Evolutionary conservation across 441 rosid genomes (phyloP).

Genomic region (Hypseocharis bilobata): DNA sequence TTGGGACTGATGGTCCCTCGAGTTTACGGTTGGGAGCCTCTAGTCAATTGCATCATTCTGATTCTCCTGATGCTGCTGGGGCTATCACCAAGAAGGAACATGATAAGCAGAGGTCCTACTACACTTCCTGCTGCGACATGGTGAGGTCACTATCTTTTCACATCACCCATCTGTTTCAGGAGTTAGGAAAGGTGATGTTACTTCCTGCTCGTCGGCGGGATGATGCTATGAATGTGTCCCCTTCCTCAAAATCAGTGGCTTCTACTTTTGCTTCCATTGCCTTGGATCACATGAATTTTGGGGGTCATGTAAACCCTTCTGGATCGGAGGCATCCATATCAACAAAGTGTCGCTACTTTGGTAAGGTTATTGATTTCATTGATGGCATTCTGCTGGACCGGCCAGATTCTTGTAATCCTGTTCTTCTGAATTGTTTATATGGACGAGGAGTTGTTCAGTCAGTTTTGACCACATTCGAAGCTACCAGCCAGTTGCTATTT

Average conservation of each 20-base stretch:
- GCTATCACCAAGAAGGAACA: conserved; percentile 41
- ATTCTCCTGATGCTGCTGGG: conserved; percentile 43
- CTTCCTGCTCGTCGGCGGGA: conserved; percentile 95
- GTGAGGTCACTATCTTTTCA: conserved; percentile 81
- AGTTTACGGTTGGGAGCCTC: conserved; percentile 36
- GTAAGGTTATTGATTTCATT: conserved; percentile 85
- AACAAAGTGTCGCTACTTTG: conserved; percentile 87
- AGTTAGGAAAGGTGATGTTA: conserved; percentile 89
- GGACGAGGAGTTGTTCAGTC: conserved; percentile 76
- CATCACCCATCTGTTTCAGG: conserved; percentile 84
- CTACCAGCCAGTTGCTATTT: conserved; percentile 78
- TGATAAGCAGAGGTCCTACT: conserved; percentile 70
- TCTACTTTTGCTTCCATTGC: conserved; percentile 69
- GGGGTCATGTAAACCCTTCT: conserved; percentile 49
- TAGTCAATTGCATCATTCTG: conserved; percentile 30
- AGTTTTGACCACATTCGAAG: conserved; percentile 87
- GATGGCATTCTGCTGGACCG: conserved; percentile 80
- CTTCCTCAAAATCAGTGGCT: conserved; percentile 84
- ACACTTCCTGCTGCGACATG: conserved; percentile 88
- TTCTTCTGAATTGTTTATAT: conserved; percentile 70
- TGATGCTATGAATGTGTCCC: conserved; percentile 70
- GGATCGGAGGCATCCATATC: conserved; percentile 55
- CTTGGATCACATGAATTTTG: conserved; percentile 72
- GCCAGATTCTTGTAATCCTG: conserved; percentile 85
- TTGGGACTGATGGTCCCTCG: conserved; percentile 40